A percentile compares a stretch with the other conserved stretches of the same genome.
Evolutionary conservation across 2,329 filamentous ascomycete genomes (phyloP).

Genomic region (Ilyonectria robusta): DNA sequence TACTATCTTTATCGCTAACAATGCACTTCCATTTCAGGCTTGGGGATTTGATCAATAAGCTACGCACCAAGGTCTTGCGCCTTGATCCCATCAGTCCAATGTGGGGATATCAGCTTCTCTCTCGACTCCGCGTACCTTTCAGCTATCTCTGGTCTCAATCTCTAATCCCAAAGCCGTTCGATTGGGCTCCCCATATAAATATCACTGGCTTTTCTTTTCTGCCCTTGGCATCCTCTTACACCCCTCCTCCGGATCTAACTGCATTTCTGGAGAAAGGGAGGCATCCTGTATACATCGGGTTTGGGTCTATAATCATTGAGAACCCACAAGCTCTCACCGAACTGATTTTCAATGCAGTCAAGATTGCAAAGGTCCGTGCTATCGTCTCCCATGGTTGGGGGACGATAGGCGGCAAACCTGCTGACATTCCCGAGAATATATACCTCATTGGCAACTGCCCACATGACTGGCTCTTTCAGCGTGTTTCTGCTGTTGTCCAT

Average conservation of each 20-base stretch:
- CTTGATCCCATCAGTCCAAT: constrained; percentile 76
- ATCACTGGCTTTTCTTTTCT: constrained; percentile 76
- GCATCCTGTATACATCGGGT: constrained; percentile 76
- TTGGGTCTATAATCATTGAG: constrained; percentile 77
- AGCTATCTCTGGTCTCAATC: constrained; percentile 81
- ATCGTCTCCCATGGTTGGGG: constrained; percentile 77
- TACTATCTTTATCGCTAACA: not conserved
- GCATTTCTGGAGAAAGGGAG: constrained; percentile 69
- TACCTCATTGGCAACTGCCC: constrained; percentile 76
- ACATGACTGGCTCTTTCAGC: constrained; percentile 76
- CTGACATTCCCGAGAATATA: constrained; percentile 62
- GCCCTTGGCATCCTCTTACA: constrained; percentile 65
- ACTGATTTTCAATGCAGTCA: constrained; percentile 72
- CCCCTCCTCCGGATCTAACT: constrained; percentile 66
- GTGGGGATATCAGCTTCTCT: constrained; percentile 76
- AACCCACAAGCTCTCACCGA: constrained; percentile 70
- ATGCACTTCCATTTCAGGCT: too few relatives aligned
- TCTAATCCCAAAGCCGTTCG: constrained; percentile 73
- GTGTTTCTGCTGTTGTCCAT: constrained; percentile 72
- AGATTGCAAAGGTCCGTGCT: constrained; percentile 69
- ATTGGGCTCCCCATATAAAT: constrained; percentile 72
- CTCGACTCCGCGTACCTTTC: constrained; percentile 74
- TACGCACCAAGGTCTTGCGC: constrained; percentile 72
- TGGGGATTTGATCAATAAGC: constrained; percentile 80
- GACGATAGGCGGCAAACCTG: constrained; percentile 64